Percentiles rank a stretch among this genome's conserved stretches.
phyloP scores from a whole-genome alignment of 2,329 filamentous ascomycete genomes.

The Clonostachys byssicola region DNA sequence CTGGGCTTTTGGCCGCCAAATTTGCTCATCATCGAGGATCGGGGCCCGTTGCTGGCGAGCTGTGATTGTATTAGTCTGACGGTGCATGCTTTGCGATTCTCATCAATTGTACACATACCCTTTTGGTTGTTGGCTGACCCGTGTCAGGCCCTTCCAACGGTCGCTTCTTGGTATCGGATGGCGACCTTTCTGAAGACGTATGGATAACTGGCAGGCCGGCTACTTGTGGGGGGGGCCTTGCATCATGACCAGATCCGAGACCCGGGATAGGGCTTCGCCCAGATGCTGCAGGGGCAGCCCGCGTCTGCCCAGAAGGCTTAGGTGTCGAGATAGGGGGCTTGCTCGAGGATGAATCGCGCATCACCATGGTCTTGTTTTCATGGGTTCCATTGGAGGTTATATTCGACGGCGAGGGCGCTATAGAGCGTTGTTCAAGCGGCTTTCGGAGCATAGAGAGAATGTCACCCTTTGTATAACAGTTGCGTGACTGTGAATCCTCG shows the following conservation, averaged over 20 bases:
- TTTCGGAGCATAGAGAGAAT: constrained; percentile 43
- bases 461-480: constrained; percentile 70
- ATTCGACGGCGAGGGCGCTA: constrained; percentile 12
- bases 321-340: constrained; percentile 1
- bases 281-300: too few species aligned
- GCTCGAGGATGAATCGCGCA: constrained; percentile 3
- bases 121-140: constrained; percentile 27
- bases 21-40: constrained; percentile 26
- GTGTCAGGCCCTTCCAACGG: constrained; percentile 28
- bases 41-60: constrained; percentile 20
- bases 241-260: neutral
- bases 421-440: constrained; percentile 26
- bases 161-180: constrained; percentile 30
- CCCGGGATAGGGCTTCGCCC: too few species aligned
- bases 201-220: neutral
- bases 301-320: neutral
- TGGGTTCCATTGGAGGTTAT: constrained; percentile 5
- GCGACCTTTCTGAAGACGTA: too few species aligned
- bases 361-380: constrained; percentile 5
- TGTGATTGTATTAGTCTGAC: constrained; percentile 17
- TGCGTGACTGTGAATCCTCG: constrained; percentile 69
- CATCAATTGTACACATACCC: constrained; percentile 25
- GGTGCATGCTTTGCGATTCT: neutral
- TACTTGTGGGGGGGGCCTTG: neutral
- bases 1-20: constrained; percentile 24